Base-by-base conservation (phyloP, 2,329 filamentous ascomycete species). In the Neoarthrinium moseri region DNA sequence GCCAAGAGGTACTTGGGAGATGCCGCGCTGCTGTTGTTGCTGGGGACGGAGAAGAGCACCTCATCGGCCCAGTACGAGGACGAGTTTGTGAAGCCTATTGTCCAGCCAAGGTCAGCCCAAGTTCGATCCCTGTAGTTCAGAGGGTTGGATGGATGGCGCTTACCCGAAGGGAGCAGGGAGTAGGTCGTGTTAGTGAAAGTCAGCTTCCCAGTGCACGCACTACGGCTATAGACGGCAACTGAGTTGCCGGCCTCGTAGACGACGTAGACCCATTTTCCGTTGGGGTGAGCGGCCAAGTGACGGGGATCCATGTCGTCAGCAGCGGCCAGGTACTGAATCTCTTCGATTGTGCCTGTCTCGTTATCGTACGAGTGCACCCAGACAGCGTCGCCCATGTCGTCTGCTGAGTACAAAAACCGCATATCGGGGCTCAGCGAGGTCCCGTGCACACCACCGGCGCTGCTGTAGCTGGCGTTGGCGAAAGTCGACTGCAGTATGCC, bases 341-440 rank as follows among this genome's bases (percentile, higher is more conserved):
- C 48, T 23, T 47, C 48, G 4, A 55, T 46, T 22, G 47, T 44
- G 13, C 47, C 57, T 11, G 52, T 51, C 23, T 38, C 44, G 21
- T 17, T 51, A 37, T 62, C 56, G 32, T 56, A 48, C 5, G 48
- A 48, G 47, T 63, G 62, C 5, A 51, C 50, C 61, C 61, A 64
- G 8, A 65, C 55, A 4, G 58, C 54, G 45, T 62, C 60, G 21
- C 58, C 61, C 51, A 55, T 60, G 40, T 61, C 57, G 38, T 64
- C 61, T 7, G 61, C 61, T 0, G 57, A 59, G 47, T 63, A 64
- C 29, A 63, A 32, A 47, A 60, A 63, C 24, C 54, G 43, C 33
- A 55, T 53, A 35, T 56, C 47, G 6, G 52, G 43, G 33, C 34
- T 52, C 15, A 62, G 30, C 5, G 49, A 53, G 8, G 56, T 41